Percentiles rank a stretch among this genome's conserved stretches.
Conservation (phyloP, 495 filamentous ascomycete genomes). For the Penicillium steckii region DNA sequence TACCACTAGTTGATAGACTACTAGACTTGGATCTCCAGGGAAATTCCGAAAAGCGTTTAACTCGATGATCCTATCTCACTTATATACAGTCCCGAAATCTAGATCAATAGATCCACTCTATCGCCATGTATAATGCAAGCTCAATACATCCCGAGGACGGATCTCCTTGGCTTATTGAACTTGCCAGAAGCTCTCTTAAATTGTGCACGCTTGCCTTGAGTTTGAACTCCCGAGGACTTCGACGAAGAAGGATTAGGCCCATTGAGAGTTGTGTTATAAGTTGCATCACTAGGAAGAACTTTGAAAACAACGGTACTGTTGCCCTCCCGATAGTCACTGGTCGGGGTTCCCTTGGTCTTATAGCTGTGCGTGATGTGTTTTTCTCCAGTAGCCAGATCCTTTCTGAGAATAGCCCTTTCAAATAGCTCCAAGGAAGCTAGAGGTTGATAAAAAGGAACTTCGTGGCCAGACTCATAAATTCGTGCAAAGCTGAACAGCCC, state of each 20-base stretch:
- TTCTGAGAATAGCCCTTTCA: constrained; percentile 52
- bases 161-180: not conserved
- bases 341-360: constrained; percentile 46
- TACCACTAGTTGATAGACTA: too few relatives aligned
- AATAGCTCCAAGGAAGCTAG: constrained; percentile 59
- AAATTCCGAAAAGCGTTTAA: too few relatives aligned
- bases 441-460: constrained; percentile 70
- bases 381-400: constrained; percentile 61
- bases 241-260: constrained; percentile 30
- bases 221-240: not conserved
- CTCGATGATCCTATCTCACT: too few relatives aligned
- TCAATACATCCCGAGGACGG: not conserved
- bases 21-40: too few relatives aligned
- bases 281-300: constrained; percentile 46
- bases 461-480: constrained; percentile 69
- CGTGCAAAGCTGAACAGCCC: constrained; percentile 69
- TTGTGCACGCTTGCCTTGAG: not conserved
- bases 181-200: not conserved
- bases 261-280: constrained; percentile 55
- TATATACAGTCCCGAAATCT: too few relatives aligned
- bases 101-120: not conserved
- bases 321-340: constrained; percentile 56
- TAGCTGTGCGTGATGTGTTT: constrained; percentile 31
- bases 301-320: constrained; percentile 54
- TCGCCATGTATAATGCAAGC: not conserved